phyloP scores from a whole-genome alignment of 2,329 filamentous ascomycete species.

The Cryoendolithus antarcticus region DNA sequence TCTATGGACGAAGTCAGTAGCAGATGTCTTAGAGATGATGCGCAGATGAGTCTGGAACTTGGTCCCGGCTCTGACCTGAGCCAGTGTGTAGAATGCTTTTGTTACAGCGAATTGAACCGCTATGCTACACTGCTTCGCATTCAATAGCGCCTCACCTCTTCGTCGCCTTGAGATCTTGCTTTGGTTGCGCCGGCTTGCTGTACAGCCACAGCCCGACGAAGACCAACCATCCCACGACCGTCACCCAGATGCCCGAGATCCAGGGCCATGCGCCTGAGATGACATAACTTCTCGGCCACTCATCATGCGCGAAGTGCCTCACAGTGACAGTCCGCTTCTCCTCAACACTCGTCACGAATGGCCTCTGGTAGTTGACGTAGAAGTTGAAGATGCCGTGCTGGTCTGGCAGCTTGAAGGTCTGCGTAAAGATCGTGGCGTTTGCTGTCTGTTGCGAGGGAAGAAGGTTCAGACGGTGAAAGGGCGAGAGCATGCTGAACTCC shows the following conservation, averaged over 20 bases:
- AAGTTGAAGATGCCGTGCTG: conserved; percentile 99
- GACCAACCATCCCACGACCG: conserved; percentile 68
- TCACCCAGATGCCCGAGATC: conserved; percentile 77
- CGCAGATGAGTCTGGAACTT: too few relatives aligned
- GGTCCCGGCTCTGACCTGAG: too few relatives aligned
- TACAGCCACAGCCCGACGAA: conserved; percentile 88
- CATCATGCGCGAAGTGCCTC: conserved; percentile 91
- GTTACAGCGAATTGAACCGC: too few relatives aligned
- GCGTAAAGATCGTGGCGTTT: conserved; percentile 61
- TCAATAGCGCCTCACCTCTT: background rate
- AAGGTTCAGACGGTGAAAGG: conserved; percentile 81
- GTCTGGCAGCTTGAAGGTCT: conserved; percentile 73
- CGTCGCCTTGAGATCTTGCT: conserved; percentile 9
- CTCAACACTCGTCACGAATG: conserved; percentile 77
- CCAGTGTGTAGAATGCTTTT: too few relatives aligned
- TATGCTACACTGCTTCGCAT: background rate
- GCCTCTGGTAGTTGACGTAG: conserved; percentile 90
- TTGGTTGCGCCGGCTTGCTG: conserved; percentile 43
- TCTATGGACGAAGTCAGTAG: too few relatives aligned
- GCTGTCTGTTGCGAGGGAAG: conserved; percentile 40
- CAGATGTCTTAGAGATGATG: too few relatives aligned
- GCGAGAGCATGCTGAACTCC: conserved; percentile 97
- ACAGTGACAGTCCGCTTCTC: conserved; percentile 94
- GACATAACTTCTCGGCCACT: conserved; percentile 81
- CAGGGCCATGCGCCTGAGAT: conserved; percentile 92